Base-by-base conservation (phyloP, 129 eudicot genomes). In the Artemisia tridentata region DNA sequence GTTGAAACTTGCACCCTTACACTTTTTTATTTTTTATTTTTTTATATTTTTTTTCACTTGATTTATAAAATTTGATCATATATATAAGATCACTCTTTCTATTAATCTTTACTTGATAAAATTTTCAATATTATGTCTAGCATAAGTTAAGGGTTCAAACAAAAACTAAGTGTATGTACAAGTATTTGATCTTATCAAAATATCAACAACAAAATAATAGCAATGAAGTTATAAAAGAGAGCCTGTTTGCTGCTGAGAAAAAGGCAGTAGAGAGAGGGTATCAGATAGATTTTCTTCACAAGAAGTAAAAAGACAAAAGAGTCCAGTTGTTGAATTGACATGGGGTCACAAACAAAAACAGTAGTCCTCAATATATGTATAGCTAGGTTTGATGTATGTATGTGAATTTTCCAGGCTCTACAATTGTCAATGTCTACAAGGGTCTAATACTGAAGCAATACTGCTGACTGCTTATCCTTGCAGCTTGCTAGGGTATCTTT, bases 241-340 rank as follows among this genome's bases (percentile, higher is more conserved):
- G 53, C 25, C 31, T 69, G 71, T 29, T 76, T 76, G 55, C 54
- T 64, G 72, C 34, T 41, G 29, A 73, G 58, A 20, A 51, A 76
- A 69, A 53, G 45, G 66, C 71, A 69, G 54, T 29, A 75, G 71
- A 63, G 68, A 74, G 57, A 63, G 57, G 21, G 45, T 38, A 34
- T 67, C 58, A 67, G 69, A 68, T 69, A 53, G 76, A 69, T 69
- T 77, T 68, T 51, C 59, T 62, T 77, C 76, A 70, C 43, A 52
- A 54, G 59, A 78, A 11, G 77, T 34, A 69, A 77, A 69, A 70
- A 71, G 72, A 78, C 76, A 78, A 77, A 78, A 78, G 17, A 52
- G 67, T 54, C 81, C 72, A 78, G 67, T 78, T 46, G 72, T 70
- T 57, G 45, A 38, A 38, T 38, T 38, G 45, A 38, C 45, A 38